These are phyloP conservation scores for Russula foetens DNA, from an alignment of 768 basidiomycete genomes.

Conservation along the genomic window DNA sequence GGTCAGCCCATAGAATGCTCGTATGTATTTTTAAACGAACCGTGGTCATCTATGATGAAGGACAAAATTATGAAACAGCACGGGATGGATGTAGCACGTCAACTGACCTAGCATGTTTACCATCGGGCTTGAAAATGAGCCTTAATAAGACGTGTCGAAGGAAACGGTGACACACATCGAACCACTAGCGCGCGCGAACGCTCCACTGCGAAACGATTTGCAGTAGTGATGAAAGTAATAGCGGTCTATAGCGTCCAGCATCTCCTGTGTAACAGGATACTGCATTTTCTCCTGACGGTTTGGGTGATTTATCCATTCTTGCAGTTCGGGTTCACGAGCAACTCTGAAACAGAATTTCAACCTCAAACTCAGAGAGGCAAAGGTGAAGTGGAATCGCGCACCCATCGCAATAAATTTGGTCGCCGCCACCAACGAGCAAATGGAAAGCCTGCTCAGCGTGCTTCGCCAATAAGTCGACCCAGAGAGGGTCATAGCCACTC, in stretches of 20 bases:
- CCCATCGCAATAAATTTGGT: conserved; percentile 86
- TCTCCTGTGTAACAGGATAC: conserved; percentile 60
- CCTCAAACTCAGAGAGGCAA: background rate
- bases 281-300: conserved; percentile 52
- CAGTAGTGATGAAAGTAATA: conserved; percentile 93
- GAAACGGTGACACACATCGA: conserved; percentile 59
- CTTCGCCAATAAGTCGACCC: conserved; percentile 84
- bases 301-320: conserved; percentile 67
- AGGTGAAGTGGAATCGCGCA: conserved; percentile 27
- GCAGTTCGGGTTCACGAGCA: conserved; percentile 80
- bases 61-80: background rate
- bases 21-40: conserved; percentile 32
- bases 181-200: conserved; percentile 85
- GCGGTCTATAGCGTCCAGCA: conserved; percentile 69
- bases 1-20: background rate
- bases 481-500: conserved; percentile 83
- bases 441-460: conserved; percentile 82
- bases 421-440: conserved; percentile 87
- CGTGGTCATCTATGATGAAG: conserved; percentile 59
- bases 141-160: background rate
- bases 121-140: conserved; percentile 52
- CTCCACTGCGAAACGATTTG: conserved; percentile 74
- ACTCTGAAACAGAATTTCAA: conserved; percentile 36
- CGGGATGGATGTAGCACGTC: background rate
- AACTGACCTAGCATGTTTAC: conserved; percentile 72